Percentiles rank a stretch among this genome's conserved stretches.
phyloP scores from a whole-genome alignment of 306 rosid species.

The Rubus idaeus region DNA sequence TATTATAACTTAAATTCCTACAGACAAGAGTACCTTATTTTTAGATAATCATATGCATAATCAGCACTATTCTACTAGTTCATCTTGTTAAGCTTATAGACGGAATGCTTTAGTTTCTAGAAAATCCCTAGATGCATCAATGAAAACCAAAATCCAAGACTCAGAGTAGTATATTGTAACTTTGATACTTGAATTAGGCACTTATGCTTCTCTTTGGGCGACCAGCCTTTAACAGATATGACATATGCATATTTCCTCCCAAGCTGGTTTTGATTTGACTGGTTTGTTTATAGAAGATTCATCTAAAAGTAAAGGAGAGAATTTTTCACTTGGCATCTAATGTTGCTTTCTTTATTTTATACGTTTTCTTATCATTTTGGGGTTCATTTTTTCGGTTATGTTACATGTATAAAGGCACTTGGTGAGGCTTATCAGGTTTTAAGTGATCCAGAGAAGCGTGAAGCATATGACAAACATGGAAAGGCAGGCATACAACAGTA shows the following conservation, averaged over 20 bases:
- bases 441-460: slow-evolving; percentile 92
- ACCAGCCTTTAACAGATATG: not conserved
- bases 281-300: not conserved
- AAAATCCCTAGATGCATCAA: not conserved
- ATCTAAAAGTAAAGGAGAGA: not conserved
- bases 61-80: not conserved
- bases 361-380: slow-evolving; percentile 3
- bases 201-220: not conserved
- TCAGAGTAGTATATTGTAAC: not conserved
- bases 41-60: not conserved
- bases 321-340: not conserved
- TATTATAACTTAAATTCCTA: slow-evolving; percentile 1
- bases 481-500: slow-evolving; percentile 75
- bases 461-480: slow-evolving; percentile 79
- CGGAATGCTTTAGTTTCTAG: not conserved
- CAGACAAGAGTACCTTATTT: not conserved
- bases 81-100: not conserved
- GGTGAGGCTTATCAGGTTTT: slow-evolving; percentile 99
- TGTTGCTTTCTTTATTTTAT: not conserved
- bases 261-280: not conserved
- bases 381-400: slow-evolving; percentile 24
- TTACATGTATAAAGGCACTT: slow-evolving; percentile 52
- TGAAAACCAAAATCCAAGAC: slow-evolving; percentile 6
- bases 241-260: slow-evolving; percentile 1
- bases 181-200: not conserved